Evolutionary conservation across 2,329 filamentous ascomycete genomes (phyloP).

Genomic region (Sporothrix curviconia): DNA sequence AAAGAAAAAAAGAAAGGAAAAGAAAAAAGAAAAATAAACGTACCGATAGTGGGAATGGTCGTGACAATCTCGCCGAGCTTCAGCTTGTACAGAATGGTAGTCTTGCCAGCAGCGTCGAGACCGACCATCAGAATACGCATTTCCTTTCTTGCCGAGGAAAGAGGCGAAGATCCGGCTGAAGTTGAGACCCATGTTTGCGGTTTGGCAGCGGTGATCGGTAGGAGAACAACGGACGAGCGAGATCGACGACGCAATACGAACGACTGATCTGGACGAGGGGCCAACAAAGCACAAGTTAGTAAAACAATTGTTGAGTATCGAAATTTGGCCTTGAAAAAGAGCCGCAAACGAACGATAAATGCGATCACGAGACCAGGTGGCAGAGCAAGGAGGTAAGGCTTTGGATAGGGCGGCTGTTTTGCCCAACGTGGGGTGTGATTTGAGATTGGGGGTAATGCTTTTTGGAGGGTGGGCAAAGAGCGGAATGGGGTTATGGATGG

Average conservation of each 20-base stretch:
- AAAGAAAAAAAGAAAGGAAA: background rate
- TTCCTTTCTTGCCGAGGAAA: slow-evolving; percentile 99
- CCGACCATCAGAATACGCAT: slow-evolving; percentile 99
- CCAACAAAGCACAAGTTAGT: background rate
- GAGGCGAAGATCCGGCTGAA: slow-evolving; percentile 95
- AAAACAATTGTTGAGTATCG: background rate
- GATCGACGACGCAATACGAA: slow-evolving; percentile 7
- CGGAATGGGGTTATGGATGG: slow-evolving; percentile 1
- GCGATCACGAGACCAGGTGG: slow-evolving; percentile 7
- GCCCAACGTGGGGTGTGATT: slow-evolving; percentile 3
- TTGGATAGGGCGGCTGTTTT: background rate
- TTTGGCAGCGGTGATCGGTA: slow-evolving; percentile 23
- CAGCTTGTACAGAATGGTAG: slow-evolving; percentile 99
- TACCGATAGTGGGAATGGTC: slow-evolving; percentile 97
- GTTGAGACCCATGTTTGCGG: slow-evolving; percentile 89
- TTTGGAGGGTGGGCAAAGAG: background rate
- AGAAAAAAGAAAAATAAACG: slow-evolving; percentile 27
- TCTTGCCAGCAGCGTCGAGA: slow-evolving; percentile 99
- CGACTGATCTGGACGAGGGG: background rate
- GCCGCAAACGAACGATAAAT: background rate
- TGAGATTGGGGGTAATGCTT: too few species aligned
- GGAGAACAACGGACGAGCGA: background rate
- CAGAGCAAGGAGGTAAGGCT: background rate
- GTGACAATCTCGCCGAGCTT: slow-evolving; percentile 99
- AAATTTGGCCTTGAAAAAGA: background rate